A percentile compares a stretch with the other conserved stretches of the same genome.
Conservation (phyloP, 2,329 filamentous ascomycete genomes). For the Aspergillus eucalypticola region DNA sequence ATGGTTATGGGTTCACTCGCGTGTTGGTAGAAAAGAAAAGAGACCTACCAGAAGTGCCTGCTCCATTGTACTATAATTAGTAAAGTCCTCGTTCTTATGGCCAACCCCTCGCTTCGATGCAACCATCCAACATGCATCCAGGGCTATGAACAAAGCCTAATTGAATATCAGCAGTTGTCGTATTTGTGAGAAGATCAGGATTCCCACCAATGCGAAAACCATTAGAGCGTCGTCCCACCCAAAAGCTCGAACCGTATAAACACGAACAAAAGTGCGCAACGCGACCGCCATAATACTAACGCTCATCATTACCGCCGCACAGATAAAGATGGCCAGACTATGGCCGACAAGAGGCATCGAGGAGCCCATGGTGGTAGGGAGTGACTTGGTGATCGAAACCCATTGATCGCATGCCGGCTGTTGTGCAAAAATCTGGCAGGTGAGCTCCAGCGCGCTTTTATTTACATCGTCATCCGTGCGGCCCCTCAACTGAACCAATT, state of each 20-base stretch:
- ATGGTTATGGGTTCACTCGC: too few relatives aligned
- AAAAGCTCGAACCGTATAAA: slow-evolving; percentile 23
- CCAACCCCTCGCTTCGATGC: slow-evolving; percentile 8
- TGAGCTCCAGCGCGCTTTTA: neutral
- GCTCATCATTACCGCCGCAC: slow-evolving; percentile 21
- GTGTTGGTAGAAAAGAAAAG: neutral
- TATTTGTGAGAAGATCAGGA: neutral
- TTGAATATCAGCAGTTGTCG: neutral
- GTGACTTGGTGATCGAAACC: neutral
- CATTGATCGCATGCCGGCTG: neutral
- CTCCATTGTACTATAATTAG: neutral
- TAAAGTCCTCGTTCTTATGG: slow-evolving; percentile 10
- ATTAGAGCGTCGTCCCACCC: slow-evolving; percentile 29
- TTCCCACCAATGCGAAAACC: slow-evolving; percentile 23
- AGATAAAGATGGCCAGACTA: slow-evolving; percentile 22
- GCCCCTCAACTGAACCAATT: neutral
- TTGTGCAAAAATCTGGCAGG: neutral
- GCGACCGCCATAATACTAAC: slow-evolving; percentile 21
- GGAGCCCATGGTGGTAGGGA: slow-evolving; percentile 9
- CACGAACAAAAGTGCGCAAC: slow-evolving; percentile 25
- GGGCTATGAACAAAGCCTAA: slow-evolving; percentile 6
- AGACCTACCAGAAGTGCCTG: slow-evolving; percentile 9
- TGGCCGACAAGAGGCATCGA: slow-evolving; percentile 21
- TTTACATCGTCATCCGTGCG: neutral
- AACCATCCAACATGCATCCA: slow-evolving; percentile 10